phyloP scores from a whole-genome alignment of 129 eudicot genomes.

The Lonicera japonica region DNA sequence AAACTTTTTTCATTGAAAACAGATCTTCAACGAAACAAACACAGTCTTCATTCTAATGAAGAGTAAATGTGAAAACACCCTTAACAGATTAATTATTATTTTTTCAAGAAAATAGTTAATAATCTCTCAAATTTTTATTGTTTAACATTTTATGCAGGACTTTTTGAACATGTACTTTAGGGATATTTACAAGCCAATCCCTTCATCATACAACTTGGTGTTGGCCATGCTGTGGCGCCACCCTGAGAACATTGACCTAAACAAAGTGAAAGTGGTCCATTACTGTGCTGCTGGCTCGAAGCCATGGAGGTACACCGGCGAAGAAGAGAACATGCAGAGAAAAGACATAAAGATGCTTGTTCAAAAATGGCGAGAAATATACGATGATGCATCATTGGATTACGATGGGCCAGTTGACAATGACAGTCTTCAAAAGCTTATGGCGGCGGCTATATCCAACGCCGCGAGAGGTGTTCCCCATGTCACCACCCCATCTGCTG shows the following conservation, averaged over 20 bases:
- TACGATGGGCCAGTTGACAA: not conserved
- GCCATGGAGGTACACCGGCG: slow-evolving; percentile 38
- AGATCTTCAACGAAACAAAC: no score
- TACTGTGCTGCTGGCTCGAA: slow-evolving; percentile 41
- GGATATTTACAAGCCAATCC: slow-evolving; percentile 31
- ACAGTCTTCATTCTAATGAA: no score
- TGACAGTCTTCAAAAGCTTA: not conserved
- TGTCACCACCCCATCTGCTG: slow-evolving; percentile 39
- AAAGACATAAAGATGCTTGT: slow-evolving; percentile 31
- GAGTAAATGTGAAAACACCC: no score
- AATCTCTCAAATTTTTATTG: no score
- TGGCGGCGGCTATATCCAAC: slow-evolving; percentile 4
- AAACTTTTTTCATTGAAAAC: no score
- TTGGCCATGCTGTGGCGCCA: slow-evolving; percentile 42
- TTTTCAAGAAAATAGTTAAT: no score
- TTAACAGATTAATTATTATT: no score
- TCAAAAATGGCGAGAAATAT: slow-evolving; percentile 29
- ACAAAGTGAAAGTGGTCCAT: slow-evolving; percentile 33
- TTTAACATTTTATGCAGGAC: slow-evolving; percentile 18
- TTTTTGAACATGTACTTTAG: slow-evolving; percentile 34
- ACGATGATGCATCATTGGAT: slow-evolving; percentile 22
- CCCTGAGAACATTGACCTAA: slow-evolving; percentile 25
- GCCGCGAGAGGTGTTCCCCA: slow-evolving; percentile 1
- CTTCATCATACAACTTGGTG: slow-evolving; percentile 25
- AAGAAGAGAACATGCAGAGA: slow-evolving; percentile 32